These are phyloP conservation scores for Kodamaea lidongshanica DNA, from an alignment of 805 yeast genomes.

Conservation along the genomic window DNA sequence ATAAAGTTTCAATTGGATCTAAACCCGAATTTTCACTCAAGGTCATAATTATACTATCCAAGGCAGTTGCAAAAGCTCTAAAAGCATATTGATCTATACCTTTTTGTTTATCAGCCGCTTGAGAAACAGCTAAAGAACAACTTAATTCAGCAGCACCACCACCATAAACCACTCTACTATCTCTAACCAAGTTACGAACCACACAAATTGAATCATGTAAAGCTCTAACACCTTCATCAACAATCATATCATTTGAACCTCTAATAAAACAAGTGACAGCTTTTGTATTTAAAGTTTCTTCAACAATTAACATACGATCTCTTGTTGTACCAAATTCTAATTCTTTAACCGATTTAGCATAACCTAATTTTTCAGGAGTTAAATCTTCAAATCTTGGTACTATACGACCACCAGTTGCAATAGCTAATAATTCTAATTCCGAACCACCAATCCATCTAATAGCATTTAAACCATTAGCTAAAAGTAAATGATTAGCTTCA, in stretches of 20 bases:
- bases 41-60: constrained; percentile 89
- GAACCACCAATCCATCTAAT: constrained; percentile 99
- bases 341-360: constrained; percentile 80
- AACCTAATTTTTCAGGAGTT: constrained; percentile 73
- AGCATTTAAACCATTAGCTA: constrained; percentile 87
- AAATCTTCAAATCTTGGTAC: constrained; percentile 97
- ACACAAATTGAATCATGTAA: constrained; percentile 96
- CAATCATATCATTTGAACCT: constrained; percentile 97
- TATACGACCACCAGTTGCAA: constrained; percentile 95
- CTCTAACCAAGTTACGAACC: constrained; percentile 89
- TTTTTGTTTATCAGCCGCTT: constrained; percentile 85
- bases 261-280: constrained; percentile 91
- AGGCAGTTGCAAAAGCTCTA: constrained; percentile 87
- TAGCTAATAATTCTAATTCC: constrained; percentile 90
- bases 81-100: constrained; percentile 98
- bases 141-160: constrained; percentile 98
- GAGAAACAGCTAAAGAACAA: constrained; percentile 84
- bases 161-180: constrained; percentile 94
- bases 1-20: constrained; percentile 85
- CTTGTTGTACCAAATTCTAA: constrained; percentile 93
- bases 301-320: constrained; percentile 93
- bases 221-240: constrained; percentile 94
- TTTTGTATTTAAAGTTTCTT: constrained; percentile 77
- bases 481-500: constrained; percentile 89
- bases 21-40: constrained; percentile 96